Conservation (phyloP, 2,329 filamentous ascomycete genomes). For the Allantophomopsis cytisporea region DNA sequence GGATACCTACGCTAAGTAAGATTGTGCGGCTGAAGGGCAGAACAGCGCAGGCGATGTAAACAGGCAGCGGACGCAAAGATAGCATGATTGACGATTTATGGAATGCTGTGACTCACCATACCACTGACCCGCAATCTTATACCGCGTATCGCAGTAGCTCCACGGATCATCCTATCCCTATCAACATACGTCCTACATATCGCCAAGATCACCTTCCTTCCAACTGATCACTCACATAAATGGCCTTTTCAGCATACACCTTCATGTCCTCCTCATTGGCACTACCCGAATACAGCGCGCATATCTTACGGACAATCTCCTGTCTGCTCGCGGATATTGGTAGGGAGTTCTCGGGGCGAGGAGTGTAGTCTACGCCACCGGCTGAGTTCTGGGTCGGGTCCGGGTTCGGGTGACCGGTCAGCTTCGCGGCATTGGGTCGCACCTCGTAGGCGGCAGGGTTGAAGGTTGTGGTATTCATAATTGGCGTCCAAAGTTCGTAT, state of each 20-base stretch:
- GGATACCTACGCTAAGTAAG: conserved; percentile 13
- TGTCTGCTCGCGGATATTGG: conserved; percentile 20
- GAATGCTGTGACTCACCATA: conserved; percentile 17
- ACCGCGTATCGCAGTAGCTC: conserved; percentile 33
- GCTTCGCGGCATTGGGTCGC: too few species aligned
- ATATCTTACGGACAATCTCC: conserved; percentile 26
- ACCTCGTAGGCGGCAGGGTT: too few species aligned
- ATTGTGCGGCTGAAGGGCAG: too few species aligned
- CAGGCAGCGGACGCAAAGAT: too few species aligned
- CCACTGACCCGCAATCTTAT: conserved; percentile 37
- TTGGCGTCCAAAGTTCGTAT: too few species aligned
- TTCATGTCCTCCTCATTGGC: conserved; percentile 32
- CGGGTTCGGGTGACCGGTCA: too few species aligned
- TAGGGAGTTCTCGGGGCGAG: conserved; percentile 20
- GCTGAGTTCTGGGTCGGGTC: not conserved
- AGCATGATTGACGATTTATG: not conserved
- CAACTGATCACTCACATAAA: conserved; percentile 16
- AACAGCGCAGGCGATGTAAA: too few species aligned
- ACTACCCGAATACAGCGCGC: conserved; percentile 29
- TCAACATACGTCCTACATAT: too few species aligned
- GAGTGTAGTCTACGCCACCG: conserved; percentile 24
- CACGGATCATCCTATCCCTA: conserved; percentile 24
- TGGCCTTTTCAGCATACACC: conserved; percentile 28
- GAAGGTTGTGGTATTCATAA: too few species aligned
- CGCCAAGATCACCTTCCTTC: too few species aligned